Evolutionary conservation across 257 asterid genomes (phyloP).

Genomic region (Lavandula angustifolia): DNA sequence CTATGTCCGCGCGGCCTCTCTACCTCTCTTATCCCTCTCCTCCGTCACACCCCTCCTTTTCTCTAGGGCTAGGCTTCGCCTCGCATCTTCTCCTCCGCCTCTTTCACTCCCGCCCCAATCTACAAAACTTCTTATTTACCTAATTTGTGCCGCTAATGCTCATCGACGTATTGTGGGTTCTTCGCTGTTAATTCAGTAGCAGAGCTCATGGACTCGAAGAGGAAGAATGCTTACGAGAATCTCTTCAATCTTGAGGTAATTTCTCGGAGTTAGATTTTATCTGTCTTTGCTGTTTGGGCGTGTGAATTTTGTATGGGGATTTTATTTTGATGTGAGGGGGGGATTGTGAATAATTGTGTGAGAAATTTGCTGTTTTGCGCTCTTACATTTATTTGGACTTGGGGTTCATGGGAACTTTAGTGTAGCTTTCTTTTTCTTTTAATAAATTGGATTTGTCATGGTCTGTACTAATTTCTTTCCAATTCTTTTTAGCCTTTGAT

Average conservation of each 20-base stretch:
- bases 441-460: conserved; percentile 30
- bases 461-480: conserved; percentile 36
- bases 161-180: conserved; percentile 40
- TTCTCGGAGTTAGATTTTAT: conserved; percentile 25
- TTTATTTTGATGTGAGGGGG: conserved; percentile 31
- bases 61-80: conserved; percentile 65
- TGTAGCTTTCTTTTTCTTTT: neutral
- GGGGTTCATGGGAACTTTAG: conserved; percentile 18
- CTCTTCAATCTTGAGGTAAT: conserved; percentile 98
- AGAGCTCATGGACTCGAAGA: conserved; percentile 75
- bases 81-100: conserved; percentile 22
- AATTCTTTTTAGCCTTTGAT: conserved; percentile 67
- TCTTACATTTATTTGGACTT: conserved; percentile 24
- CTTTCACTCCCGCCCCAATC: conserved; percentile 25
- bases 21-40: conserved; percentile 49
- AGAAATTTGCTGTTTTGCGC: neutral
- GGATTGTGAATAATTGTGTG: conserved; percentile 20
- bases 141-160: conserved; percentile 54
- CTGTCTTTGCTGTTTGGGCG: conserved; percentile 26
- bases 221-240: conserved; percentile 59
- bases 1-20: too few relatives aligned
- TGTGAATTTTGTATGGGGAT: conserved; percentile 26
- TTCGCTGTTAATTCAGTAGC: conserved; percentile 30
- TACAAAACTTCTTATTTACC: conserved; percentile 24
- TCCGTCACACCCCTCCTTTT: conserved; percentile 33